Base-by-base conservation (phyloP, 768 basidiomycete genomes). In the Suillus sp. region DNA sequence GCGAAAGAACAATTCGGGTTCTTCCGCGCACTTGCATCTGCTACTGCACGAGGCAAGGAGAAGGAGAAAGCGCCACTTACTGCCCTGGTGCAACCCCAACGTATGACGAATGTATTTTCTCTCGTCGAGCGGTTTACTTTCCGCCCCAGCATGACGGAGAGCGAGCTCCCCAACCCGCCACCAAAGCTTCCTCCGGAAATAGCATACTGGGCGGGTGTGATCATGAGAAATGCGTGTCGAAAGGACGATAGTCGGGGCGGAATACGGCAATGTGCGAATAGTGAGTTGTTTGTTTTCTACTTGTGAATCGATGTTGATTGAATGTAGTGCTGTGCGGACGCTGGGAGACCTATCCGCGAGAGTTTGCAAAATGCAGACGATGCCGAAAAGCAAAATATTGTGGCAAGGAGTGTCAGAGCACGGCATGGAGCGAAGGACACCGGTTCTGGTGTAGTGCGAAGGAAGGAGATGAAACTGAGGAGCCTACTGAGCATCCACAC, bases 141-240 rank as follows among this genome's bases (percentile, higher is more conserved):
- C 81, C 87, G 95, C 59, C 94, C 96, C 0, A 92, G 91, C 59
- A 87, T 92, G 11, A 85, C 87, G 1, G 95, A 96, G 71, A 84
- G 84, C 22, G 87, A 89, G 65, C 78, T 89, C 60, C 85, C 85
- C 6, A 86, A 86, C 60, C 86, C 88, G 0, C 88, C 86, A 5
- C 89, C 90, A 3, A 82, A 86, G 55, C 78, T 95, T 8, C 94
- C 95, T 0, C 80, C 83, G 11, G 96, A 99, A 74, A 96, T 99
- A 27, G 94, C 97, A 76, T 97, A 98, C 70, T 99, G 97, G 97
- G 97, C 96, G 0, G 95, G 95, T 3, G 96, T 98, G n/a, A 97
- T 99, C 71, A 99, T 99, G 97, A 85, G 97, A 59, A 99, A 99
- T 74, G 97, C 97, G 14, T 99, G 97, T 78, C 81, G 96, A 73